A percentile compares a stretch with the other conserved stretches of the same genome.
Conservation (phyloP, 805 yeast genomes). For the Barnettozyma populi region DNA sequence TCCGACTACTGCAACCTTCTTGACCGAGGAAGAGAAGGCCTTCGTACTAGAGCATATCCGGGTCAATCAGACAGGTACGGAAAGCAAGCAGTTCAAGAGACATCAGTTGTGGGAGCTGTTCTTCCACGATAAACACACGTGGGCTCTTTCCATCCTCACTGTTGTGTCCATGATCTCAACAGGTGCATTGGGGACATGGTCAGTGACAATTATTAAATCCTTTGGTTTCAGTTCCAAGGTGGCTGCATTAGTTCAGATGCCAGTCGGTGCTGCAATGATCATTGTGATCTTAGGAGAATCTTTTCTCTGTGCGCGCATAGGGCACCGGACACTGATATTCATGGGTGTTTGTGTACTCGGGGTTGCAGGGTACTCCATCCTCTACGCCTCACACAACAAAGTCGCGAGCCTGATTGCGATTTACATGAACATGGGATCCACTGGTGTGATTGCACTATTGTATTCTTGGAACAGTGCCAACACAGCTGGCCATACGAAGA, state of each 20-base stretch:
- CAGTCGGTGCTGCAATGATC: conserved; percentile 48
- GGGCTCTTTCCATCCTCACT: conserved; percentile 43
- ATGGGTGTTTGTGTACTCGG: conserved; percentile 40
- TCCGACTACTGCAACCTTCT: conserved; percentile 32
- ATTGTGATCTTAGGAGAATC: conserved; percentile 35
- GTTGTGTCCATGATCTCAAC: conserved; percentile 43
- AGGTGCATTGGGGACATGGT: conserved; percentile 37
- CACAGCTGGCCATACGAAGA: conserved; percentile 58
- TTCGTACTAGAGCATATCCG: conserved; percentile 38
- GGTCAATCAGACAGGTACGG: conserved; percentile 43
- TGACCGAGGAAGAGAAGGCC: conserved; percentile 36
- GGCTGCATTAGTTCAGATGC: conserved; percentile 48
- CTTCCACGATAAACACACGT: conserved; percentile 41
- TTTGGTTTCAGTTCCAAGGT: conserved; percentile 40
- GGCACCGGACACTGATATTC: conserved; percentile 32
- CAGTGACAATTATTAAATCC: conserved; percentile 34
- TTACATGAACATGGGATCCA: conserved; percentile 48
- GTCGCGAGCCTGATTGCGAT: conserved; percentile 45
- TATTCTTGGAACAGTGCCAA: conserved; percentile 60
- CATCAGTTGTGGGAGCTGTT: conserved; percentile 39
- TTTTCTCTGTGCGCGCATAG: conserved; percentile 31
- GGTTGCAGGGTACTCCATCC: conserved; percentile 43
- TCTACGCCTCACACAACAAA: conserved; percentile 33
- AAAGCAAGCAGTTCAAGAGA: conserved; percentile 36
- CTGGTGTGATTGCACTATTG: conserved; percentile 50